Percentiles rank a stretch among this genome's conserved stretches.
These are phyloP conservation scores for Lactarius trivialis DNA, from an alignment of 768 basidiomycete genomes.

Conservation along the genomic window DNA sequence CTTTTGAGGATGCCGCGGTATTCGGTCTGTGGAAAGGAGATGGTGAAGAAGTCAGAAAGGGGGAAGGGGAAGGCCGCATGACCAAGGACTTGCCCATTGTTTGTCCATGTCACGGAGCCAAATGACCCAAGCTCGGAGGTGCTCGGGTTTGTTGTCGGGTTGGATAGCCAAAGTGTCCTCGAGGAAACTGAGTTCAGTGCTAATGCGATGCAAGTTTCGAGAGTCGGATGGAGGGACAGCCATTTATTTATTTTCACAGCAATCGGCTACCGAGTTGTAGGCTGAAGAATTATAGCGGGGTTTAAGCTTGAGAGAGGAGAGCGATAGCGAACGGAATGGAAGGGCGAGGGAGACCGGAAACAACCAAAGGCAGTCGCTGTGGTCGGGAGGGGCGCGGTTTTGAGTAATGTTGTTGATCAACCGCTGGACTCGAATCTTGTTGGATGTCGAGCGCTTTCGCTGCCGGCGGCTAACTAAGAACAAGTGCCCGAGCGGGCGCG, in stretches of 20 bases:
- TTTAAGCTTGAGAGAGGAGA: constrained; percentile 2
- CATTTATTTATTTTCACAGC: constrained; percentile 8
- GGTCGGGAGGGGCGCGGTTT: constrained; percentile 7
- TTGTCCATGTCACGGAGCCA: constrained; percentile 19
- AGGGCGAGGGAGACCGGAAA: constrained; percentile 5
- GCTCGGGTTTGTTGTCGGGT: constrained; percentile 14
- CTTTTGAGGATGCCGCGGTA: constrained; percentile 17
- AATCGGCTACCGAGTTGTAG: not conserved
- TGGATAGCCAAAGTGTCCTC: constrained; percentile 9
- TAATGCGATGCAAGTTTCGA: constrained; percentile 18
- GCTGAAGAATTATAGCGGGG: constrained; percentile 13
- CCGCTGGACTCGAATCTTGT: constrained; percentile 21
- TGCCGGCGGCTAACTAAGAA: constrained; percentile 17
- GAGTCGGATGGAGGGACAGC: constrained; percentile 9
- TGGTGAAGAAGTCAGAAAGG: not conserved
- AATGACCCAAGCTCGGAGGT: constrained; percentile 11
- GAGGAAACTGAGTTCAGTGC: constrained; percentile 15
- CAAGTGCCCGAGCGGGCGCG: constrained; percentile 5
- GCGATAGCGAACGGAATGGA: constrained; percentile 2
- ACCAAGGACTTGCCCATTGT: constrained; percentile 14
- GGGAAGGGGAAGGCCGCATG: not conserved
- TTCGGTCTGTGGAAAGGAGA: constrained; percentile 4
- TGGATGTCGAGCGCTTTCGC: constrained; percentile 19
- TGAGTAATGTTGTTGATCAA: constrained; percentile 19
- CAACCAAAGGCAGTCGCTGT: constrained; percentile 1